These are phyloP conservation scores for Daedaleopsis sinensis DNA, from an alignment of 768 basidiomycete species.

Conservation along the genomic window DNA sequence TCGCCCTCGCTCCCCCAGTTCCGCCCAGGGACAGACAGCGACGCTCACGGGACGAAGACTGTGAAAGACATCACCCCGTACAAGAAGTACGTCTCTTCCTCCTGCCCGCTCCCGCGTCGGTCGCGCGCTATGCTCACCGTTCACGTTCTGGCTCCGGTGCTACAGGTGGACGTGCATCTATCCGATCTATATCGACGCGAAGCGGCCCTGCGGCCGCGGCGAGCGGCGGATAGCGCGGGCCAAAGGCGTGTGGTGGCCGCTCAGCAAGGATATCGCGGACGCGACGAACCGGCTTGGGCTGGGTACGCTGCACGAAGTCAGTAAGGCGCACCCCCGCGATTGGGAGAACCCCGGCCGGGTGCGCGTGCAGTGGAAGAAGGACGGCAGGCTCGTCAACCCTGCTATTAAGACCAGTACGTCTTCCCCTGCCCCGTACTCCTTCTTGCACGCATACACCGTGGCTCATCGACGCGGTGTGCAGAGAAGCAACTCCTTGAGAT, in stretches of 20 bases:
- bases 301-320: slow-evolving; percentile 83
- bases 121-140: neutral
- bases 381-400: slow-evolving; percentile 65
- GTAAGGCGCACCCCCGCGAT: slow-evolving; percentile 90
- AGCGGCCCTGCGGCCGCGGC: slow-evolving; percentile 83
- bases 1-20: slow-evolving; percentile 45
- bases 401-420: slow-evolving; percentile 76
- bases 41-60: slow-evolving; percentile 35
- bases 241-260: slow-evolving; percentile 92
- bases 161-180: slow-evolving; percentile 93
- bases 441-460: neutral
- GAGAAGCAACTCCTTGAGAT: slow-evolving; percentile 81
- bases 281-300: slow-evolving; percentile 79
- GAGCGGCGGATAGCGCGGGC: slow-evolving; percentile 79
- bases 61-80: slow-evolving; percentile 81
- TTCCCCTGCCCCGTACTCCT: neutral
- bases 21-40: slow-evolving; percentile 18
- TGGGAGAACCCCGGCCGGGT: slow-evolving; percentile 99
- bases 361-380: slow-evolving; percentile 89
- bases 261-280: slow-evolving; percentile 90
- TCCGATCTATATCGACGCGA: slow-evolving; percentile 96
- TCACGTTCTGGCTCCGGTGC: neutral
- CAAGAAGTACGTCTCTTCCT: slow-evolving; percentile 61
- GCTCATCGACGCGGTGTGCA: slow-evolving; percentile 32
- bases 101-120: neutral